These are phyloP conservation scores for Effrenium voratum DNA, from an alignment of 73 alveolate species.

Conservation along the genomic window DNA sequence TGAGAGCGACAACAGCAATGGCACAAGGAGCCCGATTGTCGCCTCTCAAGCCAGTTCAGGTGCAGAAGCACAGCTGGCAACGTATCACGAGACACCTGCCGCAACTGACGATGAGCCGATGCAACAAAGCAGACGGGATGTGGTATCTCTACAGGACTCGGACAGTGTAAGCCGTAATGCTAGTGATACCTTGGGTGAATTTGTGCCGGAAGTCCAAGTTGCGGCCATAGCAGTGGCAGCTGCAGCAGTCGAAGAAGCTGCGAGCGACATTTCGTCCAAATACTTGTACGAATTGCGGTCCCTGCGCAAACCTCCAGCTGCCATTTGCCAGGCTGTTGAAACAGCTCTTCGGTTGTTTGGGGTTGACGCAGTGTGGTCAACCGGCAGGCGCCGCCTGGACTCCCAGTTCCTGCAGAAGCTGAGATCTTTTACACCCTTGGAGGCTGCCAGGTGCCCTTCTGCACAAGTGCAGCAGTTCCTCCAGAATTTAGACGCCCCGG, in stretches of 20 bases:
- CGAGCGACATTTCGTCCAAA: constrained; percentile 9
- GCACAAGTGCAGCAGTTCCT: constrained; percentile 58
- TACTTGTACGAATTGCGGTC: constrained; percentile 51
- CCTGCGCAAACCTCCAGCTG: constrained; percentile 76
- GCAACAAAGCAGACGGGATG: not conserved
- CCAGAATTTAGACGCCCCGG: constrained; percentile 48
- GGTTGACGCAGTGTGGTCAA: constrained; percentile 27
- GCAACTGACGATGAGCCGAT: not conserved
- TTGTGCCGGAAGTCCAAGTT: constrained; percentile 29
- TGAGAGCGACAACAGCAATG: not conserved
- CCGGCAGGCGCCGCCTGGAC: constrained; percentile 53
- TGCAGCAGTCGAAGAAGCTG: constrained; percentile 41
- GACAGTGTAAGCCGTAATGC: not conserved
- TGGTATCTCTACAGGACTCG: not conserved
- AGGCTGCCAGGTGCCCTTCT: constrained; percentile 62
- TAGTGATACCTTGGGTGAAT: not conserved
- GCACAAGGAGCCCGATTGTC: not conserved
- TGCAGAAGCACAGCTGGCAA: not conserved
- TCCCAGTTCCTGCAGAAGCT: constrained; percentile 18
- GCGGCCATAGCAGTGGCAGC: constrained; percentile 38
- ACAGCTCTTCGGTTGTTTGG: constrained; percentile 44
- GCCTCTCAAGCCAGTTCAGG: not conserved
- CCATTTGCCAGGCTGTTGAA: constrained; percentile 41
- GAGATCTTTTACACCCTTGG: constrained; percentile 56
- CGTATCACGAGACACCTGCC: too few species aligned